phyloP scores from a whole-genome alignment of 2,329 filamentous ascomycete genomes.

The Alternaria alternata region DNA sequence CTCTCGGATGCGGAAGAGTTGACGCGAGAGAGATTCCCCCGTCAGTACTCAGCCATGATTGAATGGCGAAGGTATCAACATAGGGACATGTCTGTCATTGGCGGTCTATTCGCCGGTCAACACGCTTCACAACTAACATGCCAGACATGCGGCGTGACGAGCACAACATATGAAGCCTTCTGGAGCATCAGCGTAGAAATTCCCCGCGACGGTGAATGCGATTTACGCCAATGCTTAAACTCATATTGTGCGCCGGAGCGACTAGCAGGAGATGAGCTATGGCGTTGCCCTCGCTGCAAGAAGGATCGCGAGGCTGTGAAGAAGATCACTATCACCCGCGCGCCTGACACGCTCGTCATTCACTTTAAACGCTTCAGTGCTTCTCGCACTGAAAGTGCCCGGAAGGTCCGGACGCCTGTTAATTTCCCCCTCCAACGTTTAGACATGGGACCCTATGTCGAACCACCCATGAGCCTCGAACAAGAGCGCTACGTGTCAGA shows the following conservation, averaged over 20 bases:
- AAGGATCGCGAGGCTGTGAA: constrained; percentile 72
- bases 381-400: constrained; percentile 62
- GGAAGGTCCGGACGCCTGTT: constrained; percentile 76
- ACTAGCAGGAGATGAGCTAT: constrained; percentile 71
- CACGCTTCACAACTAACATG: constrained; percentile 69
- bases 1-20: constrained; percentile 68
- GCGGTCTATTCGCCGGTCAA: constrained; percentile 79
- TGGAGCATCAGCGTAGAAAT: constrained; percentile 77
- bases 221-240: constrained; percentile 74
- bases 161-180: constrained; percentile 74
- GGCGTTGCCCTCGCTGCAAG: constrained; percentile 79
- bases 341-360: constrained; percentile 80
- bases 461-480: constrained; percentile 55
- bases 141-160: constrained; percentile 67
- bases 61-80: constrained; percentile 78
- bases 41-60: constrained; percentile 71
- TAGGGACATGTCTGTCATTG: constrained; percentile 77
- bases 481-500: constrained; percentile 49
- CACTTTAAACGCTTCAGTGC: constrained; percentile 76
- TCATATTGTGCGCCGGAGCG: constrained; percentile 73
- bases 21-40: constrained; percentile 66
- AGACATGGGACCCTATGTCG: constrained; percentile 67
- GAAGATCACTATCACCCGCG: constrained; percentile 76
- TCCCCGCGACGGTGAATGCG: constrained; percentile 65
- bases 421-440: constrained; percentile 79